Base-by-base conservation (phyloP, 306 rosid genomes). In the Dalbergia oliveri region DNA sequence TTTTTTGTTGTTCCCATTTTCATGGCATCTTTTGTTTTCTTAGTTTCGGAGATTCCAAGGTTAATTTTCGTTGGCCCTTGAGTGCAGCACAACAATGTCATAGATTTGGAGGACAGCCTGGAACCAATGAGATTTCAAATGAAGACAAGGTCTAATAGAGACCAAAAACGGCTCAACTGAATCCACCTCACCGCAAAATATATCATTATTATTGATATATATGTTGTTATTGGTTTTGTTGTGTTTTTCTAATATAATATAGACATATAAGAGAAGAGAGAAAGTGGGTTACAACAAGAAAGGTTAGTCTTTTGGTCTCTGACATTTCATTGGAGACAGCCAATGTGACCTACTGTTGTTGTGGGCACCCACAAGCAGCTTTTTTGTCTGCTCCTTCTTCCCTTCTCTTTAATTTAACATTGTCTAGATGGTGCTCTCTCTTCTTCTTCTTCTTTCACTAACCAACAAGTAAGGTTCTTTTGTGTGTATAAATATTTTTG, bases 91-190 rank as follows among this genome's bases (percentile, higher is more conserved):
- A 66, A 49, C 67, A 69, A 37, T 75, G 74, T 64, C 59, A 63
- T 68, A 89, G 90, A 88, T 77, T 83, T 81, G 90, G 88, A 87
- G 85, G 83, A 79, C 60, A n/a, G 82, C 91, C 23, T 86, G 86
- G 88, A 88, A 76, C 83, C 92, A 93, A 72, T 91, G 87, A 60
- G 69, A 49, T 75, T 75, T 35, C 57, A 76, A 81, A 69, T 19
- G 73, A 76, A 70, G 78, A 76, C 34, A 47, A 69, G 73, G 58
- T 82, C 18, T 66, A 82, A 76, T 51, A 76, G 73, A 61, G 67
- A 60, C 66, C 81, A 23, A 69, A 75, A 60, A 37, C 69, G 73
- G 73, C 51, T 67, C 23, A 58, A 68, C 59, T 68, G 34, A 35
- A 75, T 70, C 73, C 31, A 26, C 31, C 31, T 26, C 31, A 26